phyloP scores from a whole-genome alignment of 2,329 filamentous ascomycete genomes.

The Dactylonectria macrodidyma region DNA sequence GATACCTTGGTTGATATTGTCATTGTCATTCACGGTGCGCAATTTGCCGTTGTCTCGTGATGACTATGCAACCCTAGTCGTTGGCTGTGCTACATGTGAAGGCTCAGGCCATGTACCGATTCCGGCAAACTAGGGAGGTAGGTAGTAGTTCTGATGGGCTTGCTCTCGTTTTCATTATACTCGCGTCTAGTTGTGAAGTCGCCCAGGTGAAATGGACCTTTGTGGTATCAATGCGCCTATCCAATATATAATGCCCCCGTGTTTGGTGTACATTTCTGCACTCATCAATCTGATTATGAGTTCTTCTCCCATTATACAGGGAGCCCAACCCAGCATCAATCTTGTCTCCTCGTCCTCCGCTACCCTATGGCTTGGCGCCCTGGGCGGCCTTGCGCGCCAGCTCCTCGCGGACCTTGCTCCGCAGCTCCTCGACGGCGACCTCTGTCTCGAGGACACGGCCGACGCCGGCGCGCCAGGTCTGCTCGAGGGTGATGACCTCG shows the following conservation, averaged over 20 bases:
- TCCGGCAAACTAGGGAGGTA: not conserved
- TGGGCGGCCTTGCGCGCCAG: slow-evolving; percentile 58
- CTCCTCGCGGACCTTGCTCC: slow-evolving; percentile 76
- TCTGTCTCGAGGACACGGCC: slow-evolving; percentile 88
- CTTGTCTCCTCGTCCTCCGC: not conserved
- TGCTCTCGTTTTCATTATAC: slow-evolving; percentile 3
- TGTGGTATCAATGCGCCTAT: slow-evolving; percentile 19
- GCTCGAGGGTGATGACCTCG: slow-evolving; percentile 82
- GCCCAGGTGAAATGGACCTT: slow-evolving; percentile 9
- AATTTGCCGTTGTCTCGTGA: not conserved
- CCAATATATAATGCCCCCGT: not conserved
- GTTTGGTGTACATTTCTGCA: not conserved
- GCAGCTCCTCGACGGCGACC: slow-evolving; percentile 82
- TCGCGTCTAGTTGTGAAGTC: slow-evolving; percentile 4
- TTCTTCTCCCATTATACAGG: not conserved
- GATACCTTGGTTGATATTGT: slow-evolving; percentile 52
- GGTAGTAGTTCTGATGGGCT: not conserved
- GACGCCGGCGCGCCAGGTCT: slow-evolving; percentile 84
- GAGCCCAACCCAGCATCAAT: not conserved
- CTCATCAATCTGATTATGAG: not conserved
- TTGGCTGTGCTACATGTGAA: not conserved
- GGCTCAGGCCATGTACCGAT: not conserved
- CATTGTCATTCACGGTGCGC: slow-evolving; percentile 14
- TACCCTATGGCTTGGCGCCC: slow-evolving; percentile 17
- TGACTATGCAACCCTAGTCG: not conserved